Evolutionary conservation across 2,329 filamentous ascomycete species (phyloP), one percentile per base, ranked within the genome.

Genomic region (Neopestalotiopsis clavispora): DNA sequence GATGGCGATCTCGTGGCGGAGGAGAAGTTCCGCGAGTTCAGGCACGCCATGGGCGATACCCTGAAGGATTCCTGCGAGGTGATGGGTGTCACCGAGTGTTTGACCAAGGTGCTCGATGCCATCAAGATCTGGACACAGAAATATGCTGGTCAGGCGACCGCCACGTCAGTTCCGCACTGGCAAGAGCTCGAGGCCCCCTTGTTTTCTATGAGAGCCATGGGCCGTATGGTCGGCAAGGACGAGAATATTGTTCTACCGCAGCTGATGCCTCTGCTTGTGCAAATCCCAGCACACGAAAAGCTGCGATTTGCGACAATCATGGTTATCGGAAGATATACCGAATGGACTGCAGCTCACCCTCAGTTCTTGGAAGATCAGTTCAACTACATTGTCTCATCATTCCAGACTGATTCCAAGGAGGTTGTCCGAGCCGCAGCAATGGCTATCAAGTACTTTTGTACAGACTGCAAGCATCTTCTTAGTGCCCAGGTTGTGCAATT

Each of bases 251-350:
- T 99, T 74, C 86, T 99, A 56, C 93, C 94, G 3, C 57, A 59
- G 30, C 57, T 59, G 23, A 59, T 99, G 83, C 95, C 95, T 20
- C 86, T 99, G 68, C 90, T 99, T 71, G 94, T 97, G 12, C 93
- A 97, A 77, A 97, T 99, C 70, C 96, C 96, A 0, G 91, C 93
- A 76, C 96, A 99, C 76, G 94, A 98, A 81, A 99, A 98, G 84
- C 88, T 99, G n/a, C 94, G 95, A 7, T 99, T 99, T 81, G 95
- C 97, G 71, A 95, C 95, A 5, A 97, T 98, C 76, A 98, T 99
- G 94, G 95, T 97, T 3, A 88, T 99, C 28, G 96, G 94, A 49
- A 89, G 96, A 71, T 99, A 99, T 78, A 99, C 97, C 0, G 95
- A 98, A 80, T 99, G 96, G 96, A 99, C 97, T 0, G 90, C 96